Evolutionary conservation across 495 filamentous ascomycete species (phyloP), one percentile per base, ranked within the genome.

Genomic region (Darksidea phi): DNA sequence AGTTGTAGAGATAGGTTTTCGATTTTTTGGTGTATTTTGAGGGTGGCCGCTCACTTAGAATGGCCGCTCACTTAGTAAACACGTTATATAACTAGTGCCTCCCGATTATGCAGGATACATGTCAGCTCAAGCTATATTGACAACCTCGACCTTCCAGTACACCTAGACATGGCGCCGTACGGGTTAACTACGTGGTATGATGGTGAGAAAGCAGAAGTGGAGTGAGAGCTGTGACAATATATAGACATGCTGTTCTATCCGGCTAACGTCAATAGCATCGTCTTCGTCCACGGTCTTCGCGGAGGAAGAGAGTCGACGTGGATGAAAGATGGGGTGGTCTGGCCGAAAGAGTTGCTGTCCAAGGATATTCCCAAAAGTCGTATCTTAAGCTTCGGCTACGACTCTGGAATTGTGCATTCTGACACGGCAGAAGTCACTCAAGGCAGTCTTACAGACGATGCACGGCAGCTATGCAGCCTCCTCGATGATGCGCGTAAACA

Each of bases 251-350:
- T 32, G 13, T 28, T 7, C 6, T 17, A 5, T 52, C 48, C 12
- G 24, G 20, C 26, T 36, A 2, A 37, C 26, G 1, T 23, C 5
- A 52, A 34, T 36, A 52, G 52, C 37, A 54, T 54, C 32, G 34
- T 54, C 36, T 54, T 54, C 23, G 32, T 43, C 18, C 52, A 54
- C 52, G 52, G 52, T 42, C 36, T 54, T 42, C 52, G 52, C 28
- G 52, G 52, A 41, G 52, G 36, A 4, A 21, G 32, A 3, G 36
- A 54, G 24, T 41, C 32, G 15, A 54, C 52, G 1, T 54, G 52
- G 52, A 54, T 10, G 4, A 54, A 54, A 43, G 52, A 43, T 15
- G 32, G 32, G 18, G 13, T 17, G 4, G 3, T 54, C 13, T 54
- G 52, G 52, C 52, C 52, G 24, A 41, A 25, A 43, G 52, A 54